A percentile compares a stretch with the other conserved stretches of the same genome.
Evolutionary conservation across 768 basidiomycete species (phyloP).

Genomic region (Sistotremastrum niveocremeum): DNA sequence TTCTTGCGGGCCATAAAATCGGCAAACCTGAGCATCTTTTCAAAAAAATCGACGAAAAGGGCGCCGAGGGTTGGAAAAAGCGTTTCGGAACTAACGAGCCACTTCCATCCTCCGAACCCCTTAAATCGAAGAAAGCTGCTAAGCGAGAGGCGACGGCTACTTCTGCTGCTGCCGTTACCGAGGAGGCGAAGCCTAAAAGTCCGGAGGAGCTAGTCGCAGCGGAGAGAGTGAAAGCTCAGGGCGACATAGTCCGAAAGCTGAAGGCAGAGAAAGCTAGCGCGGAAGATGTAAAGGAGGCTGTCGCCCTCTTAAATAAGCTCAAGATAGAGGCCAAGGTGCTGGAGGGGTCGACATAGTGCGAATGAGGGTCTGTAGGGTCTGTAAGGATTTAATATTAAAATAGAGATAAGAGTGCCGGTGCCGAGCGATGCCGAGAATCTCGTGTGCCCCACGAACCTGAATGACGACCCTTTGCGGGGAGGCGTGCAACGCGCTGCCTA

Average conservation of each 20-base stretch:
- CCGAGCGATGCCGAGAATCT: too few relatives aligned
- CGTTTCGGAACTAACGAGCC: conserved; percentile 56
- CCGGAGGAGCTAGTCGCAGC: conserved; percentile 63
- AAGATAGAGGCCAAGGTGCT: too few relatives aligned
- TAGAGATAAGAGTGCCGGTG: too few relatives aligned
- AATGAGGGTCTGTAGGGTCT: too few relatives aligned
- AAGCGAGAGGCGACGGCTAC: conserved; percentile 32
- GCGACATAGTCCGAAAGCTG: conserved; percentile 53
- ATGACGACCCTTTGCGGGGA: too few relatives aligned
- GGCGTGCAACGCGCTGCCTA: too few relatives aligned
- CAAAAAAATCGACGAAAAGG: conserved; percentile 84
- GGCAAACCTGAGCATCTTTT: conserved; percentile 85
- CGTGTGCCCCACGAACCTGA: too few relatives aligned
- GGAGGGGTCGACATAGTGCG: too few relatives aligned
- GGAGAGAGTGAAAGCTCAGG: conserved; percentile 63
- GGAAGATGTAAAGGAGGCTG: too few relatives aligned
- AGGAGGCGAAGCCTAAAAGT: conserved; percentile 45
- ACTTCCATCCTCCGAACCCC: conserved; percentile 35
- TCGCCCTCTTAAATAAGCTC: too few relatives aligned
- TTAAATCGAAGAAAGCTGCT: conserved; percentile 36
- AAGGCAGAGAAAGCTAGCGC: conserved; percentile 32
- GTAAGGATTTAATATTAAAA: too few relatives aligned
- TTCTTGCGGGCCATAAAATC: conserved; percentile 75
- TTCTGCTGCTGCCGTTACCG: conserved; percentile 22
- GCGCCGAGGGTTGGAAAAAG: conserved; percentile 67